These are phyloP conservation scores for Neurospora africana DNA, from an alignment of 495 filamentous ascomycete genomes.

Conservation along the genomic window DNA sequence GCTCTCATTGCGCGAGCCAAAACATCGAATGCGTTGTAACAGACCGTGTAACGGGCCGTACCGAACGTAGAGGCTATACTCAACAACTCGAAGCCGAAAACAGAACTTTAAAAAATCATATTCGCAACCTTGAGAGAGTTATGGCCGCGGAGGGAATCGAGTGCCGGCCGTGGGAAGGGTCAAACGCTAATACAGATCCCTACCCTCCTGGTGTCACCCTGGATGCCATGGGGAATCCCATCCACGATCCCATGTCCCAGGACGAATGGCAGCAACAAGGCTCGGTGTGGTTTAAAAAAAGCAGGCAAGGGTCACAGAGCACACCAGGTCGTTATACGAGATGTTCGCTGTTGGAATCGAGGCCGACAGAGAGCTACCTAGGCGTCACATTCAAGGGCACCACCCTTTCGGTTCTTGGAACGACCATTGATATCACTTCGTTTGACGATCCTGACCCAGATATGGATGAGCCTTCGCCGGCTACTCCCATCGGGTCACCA, in stretches of 20 bases:
- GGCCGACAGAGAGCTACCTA: slow-evolving; percentile 57
- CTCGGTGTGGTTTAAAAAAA: slow-evolving; percentile 41
- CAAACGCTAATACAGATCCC: slow-evolving; percentile 16
- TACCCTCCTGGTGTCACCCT: slow-evolving; percentile 19
- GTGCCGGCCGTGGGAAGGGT: slow-evolving; percentile 26
- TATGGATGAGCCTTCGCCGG: slow-evolving; percentile 46
- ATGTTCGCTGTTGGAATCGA: slow-evolving; percentile 22
- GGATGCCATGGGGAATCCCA: slow-evolving; percentile 20
- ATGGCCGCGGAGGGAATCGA: slow-evolving; percentile 29
- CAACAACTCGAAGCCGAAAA: slow-evolving; percentile 52
- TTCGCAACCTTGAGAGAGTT: slow-evolving; percentile 40
- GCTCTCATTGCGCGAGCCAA: slow-evolving; percentile 61
- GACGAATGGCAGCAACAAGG: slow-evolving; percentile 34
- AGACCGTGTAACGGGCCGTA: slow-evolving; percentile 76
- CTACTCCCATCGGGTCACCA: slow-evolving; percentile 28
- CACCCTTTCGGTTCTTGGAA: slow-evolving; percentile 60
- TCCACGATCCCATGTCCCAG: slow-evolving; percentile 18
- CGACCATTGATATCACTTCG: slow-evolving; percentile 65
- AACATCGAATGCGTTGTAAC: slow-evolving; percentile 68
- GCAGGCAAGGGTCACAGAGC: slow-evolving; percentile 5
- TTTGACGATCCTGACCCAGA: slow-evolving; percentile 52
- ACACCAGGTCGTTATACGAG: slow-evolving; percentile 11
- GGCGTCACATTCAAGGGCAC: slow-evolving; percentile 65
- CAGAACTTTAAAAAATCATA: too few relatives aligned
- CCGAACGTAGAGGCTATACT: slow-evolving; percentile 64